Percentiles rank a stretch among this genome's conserved stretches.
phyloP scores from a whole-genome alignment of 1,284 basidiomycete genomes.

The Porodaedalea pini region DNA sequence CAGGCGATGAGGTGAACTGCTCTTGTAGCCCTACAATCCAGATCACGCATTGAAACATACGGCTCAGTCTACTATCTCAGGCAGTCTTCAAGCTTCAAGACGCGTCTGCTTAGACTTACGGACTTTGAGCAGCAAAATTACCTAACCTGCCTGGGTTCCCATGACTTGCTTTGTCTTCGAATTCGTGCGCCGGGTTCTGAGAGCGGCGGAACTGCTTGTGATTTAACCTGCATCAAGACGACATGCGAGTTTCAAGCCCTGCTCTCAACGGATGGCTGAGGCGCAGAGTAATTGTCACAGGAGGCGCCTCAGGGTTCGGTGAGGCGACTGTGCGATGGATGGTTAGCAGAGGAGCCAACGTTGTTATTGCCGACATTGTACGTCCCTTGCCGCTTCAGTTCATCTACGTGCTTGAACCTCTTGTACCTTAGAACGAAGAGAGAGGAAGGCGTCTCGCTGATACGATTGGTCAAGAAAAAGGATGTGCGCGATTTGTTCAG shows the following conservation, averaged over 20 bases:
- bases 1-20: no score
- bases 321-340: constrained; percentile 18
- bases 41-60: no score
- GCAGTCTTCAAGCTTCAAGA: no score
- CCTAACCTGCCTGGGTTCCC: background rate
- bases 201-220: background rate
- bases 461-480: background rate
- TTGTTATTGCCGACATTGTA: constrained; percentile 19
- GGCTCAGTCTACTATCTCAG: no score
- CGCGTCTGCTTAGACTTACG: no score
- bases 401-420: background rate
- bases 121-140: background rate
- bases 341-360: constrained; percentile 14
- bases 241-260: constrained; percentile 1
- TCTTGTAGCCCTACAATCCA: no score
- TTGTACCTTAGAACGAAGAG: constrained; percentile 8
- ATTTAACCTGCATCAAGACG: background rate
- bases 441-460: constrained; percentile 4
- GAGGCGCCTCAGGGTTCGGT: constrained; percentile 19
- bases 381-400: background rate
- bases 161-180: background rate
- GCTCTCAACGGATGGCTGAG: background rate
- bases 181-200: background rate
- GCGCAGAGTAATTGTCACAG: constrained; percentile 15
- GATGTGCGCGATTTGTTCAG: constrained; percentile 5